Conservation (phyloP, 805 yeast genomes). For the Lipomyces spencermartinsiae region DNA sequence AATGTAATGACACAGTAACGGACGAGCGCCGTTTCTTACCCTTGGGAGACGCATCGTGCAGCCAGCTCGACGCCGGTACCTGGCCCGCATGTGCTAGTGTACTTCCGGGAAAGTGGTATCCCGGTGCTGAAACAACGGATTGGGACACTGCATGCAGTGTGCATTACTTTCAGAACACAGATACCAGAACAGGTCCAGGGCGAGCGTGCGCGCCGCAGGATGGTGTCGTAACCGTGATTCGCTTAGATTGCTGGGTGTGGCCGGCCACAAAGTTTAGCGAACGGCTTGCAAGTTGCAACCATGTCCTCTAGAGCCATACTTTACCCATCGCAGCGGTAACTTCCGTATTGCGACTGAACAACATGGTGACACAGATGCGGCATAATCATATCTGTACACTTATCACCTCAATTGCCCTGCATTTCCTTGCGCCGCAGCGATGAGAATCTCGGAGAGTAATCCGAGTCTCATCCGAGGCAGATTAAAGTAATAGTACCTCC, state of each 20-base stretch:
- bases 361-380: neutral
- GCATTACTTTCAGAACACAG: neutral
- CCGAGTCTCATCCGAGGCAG: too few species aligned
- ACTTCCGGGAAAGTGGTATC: neutral
- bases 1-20: neutral
- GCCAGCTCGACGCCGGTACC: constrained; percentile 2
- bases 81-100: neutral
- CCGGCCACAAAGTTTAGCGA: neutral
- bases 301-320: neutral
- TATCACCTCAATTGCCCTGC: too few species aligned
- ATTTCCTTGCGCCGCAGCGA: too few species aligned
- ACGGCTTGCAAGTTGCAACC: neutral
- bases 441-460: too few species aligned
- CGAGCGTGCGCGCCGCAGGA: neutral
- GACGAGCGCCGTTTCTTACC: neutral
- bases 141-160: neutral
- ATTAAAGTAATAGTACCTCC: too few species aligned
- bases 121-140: neutral
- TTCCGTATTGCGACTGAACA: neutral
- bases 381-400: neutral
- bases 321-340: neutral
- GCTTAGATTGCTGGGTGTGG: neutral
- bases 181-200: neutral
- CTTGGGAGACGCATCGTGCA: neutral
- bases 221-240: neutral